Evolutionary conservation across 371 early-diverging fungal species (phyloP).

Genomic region (Circinella minor): DNA sequence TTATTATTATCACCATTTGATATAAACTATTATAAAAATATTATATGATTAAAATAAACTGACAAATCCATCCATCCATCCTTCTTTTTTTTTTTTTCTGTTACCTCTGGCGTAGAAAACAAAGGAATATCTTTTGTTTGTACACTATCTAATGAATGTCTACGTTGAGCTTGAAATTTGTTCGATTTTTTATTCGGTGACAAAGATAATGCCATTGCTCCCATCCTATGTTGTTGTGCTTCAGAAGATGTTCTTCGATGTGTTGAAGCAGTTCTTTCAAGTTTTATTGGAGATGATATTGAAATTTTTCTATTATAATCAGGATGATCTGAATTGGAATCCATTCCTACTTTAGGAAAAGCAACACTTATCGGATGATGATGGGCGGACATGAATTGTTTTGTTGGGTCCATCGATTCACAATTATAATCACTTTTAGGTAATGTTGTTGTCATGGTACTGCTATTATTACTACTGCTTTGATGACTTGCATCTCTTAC

Average conservation of each 20-base stretch:
- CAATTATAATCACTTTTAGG: not conserved
- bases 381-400: slow-evolving; percentile 3
- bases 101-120: no score
- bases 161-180: not conserved
- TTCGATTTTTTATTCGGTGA: not conserved
- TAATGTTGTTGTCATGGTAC: not conserved
- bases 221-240: not conserved
- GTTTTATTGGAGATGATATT: not conserved
- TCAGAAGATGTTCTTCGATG: slow-evolving; percentile 21
- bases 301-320: not conserved
- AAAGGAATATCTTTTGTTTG: not conserved
- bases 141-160: slow-evolving; percentile 25
- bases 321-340: not conserved
- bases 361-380: not conserved
- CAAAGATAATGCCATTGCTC: not conserved
- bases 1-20: not conserved
- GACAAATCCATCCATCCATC: no score
- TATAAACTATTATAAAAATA: not conserved
- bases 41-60: not conserved
- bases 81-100: no score
- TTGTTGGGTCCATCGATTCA: not conserved
- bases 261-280: not conserved
- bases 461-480: slow-evolving; percentile 2
- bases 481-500: slow-evolving; percentile 15
- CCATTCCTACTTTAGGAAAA: not conserved